phyloP scores from a whole-genome alignment of 2,329 filamentous ascomycete species.

The Sarocladiaceae sp. region DNA sequence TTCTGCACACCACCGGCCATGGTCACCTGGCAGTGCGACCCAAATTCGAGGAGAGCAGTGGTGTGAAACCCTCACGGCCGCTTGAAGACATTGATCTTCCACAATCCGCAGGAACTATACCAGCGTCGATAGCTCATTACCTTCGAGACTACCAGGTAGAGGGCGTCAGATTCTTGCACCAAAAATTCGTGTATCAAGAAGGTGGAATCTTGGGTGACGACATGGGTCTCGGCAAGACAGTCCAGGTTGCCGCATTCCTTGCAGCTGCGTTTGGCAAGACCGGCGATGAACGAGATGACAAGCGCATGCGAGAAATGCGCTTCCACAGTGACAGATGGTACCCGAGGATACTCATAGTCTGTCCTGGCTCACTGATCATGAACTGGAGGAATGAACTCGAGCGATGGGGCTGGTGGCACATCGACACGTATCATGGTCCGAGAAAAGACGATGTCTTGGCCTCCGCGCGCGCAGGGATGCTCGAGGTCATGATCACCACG shows the following conservation, averaged over 20 bases:
- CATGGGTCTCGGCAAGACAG: conserved; percentile 96
- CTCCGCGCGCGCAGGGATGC: conserved; percentile 65
- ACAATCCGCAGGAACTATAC: conserved; percentile 74
- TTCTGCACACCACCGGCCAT: conserved; percentile 41
- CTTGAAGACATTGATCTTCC: conserved; percentile 72
- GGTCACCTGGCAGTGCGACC: conserved; percentile 58
- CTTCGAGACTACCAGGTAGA: conserved; percentile 86
- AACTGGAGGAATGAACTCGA: conserved; percentile 87
- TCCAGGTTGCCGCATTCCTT: conserved; percentile 90
- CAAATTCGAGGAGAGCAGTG: conserved; percentile 47
- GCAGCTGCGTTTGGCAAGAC: conserved; percentile 92
- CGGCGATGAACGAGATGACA: conserved; percentile 76
- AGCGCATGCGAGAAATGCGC: conserved; percentile 82
- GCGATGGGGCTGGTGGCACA: conserved; percentile 94
- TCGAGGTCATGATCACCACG: conserved; percentile 92
- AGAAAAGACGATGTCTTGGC: conserved; percentile 63
- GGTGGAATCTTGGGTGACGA: conserved; percentile 91
- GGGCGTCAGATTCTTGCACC: conserved; percentile 79
- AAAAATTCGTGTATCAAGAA: conserved; percentile 83
- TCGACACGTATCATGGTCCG: conserved; percentile 71
- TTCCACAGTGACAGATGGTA: conserved; percentile 65
- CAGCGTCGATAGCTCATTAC: conserved; percentile 84
- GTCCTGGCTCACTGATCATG: conserved; percentile 77
- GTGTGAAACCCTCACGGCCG: conserved; percentile 57
- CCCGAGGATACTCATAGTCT: conserved; percentile 70